phyloP scores from a whole-genome alignment of 768 basidiomycete genomes.

The Lactarius deliciosus region DNA sequence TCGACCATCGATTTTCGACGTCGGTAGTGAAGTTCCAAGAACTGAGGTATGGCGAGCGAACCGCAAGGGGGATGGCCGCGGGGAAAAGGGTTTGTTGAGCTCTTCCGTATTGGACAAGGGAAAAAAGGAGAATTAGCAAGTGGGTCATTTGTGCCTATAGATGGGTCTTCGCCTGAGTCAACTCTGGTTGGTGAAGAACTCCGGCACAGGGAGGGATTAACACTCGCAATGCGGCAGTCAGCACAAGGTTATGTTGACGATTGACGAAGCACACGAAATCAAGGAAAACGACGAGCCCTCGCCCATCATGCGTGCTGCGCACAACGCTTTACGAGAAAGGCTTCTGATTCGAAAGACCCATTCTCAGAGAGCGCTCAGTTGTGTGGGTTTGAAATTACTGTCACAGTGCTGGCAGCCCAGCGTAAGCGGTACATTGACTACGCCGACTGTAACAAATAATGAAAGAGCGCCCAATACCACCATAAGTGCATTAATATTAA shows the following conservation, averaged over 20 bases:
- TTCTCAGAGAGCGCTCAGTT: no score
- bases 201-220: neutral
- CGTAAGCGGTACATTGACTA: no score
- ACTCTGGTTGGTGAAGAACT: neutral
- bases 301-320: no score
- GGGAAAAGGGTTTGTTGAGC: slow-evolving; percentile 29
- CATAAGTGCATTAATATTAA: no score
- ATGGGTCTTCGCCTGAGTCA: neutral
- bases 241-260: neutral
- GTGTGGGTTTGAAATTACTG: no score
- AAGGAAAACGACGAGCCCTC: neutral
- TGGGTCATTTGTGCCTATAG: neutral
- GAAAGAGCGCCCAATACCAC: no score
- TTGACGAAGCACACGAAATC: neutral
- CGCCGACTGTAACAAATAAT: no score
- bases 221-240: slow-evolving; percentile 8
- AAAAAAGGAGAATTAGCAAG: slow-evolving; percentile 3
- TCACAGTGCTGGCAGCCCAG: no score
- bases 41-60: slow-evolving; percentile 34
- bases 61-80: slow-evolving; percentile 31
- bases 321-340: no score
- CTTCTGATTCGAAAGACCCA: no score
- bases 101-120: neutral
- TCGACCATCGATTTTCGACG: slow-evolving; percentile 27
- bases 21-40: slow-evolving; percentile 28